Percentiles rank a stretch among this genome's conserved stretches.
Conservation (phyloP, 768 basidiomycete genomes). For the Myochromella boudieri region DNA sequence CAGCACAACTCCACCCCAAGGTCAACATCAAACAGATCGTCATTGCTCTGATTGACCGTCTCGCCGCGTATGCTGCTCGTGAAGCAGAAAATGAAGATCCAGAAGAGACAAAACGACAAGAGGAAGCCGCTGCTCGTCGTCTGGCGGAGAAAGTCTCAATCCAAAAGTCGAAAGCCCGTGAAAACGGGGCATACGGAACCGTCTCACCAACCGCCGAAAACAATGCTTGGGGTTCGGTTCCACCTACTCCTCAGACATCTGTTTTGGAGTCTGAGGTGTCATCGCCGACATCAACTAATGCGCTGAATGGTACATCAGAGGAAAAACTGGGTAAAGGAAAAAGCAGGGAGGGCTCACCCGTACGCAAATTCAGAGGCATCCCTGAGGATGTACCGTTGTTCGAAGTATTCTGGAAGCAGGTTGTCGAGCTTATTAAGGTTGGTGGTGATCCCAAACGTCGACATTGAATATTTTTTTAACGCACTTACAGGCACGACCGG, state of each 20-base stretch:
- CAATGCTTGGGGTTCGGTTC: constrained; percentile 42
- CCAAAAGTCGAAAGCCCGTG: constrained; percentile 65
- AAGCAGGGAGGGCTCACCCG: constrained; percentile 53
- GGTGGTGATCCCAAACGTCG: background rate
- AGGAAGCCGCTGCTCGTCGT: constrained; percentile 88
- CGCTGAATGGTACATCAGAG: constrained; percentile 25
- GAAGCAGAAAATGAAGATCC: constrained; percentile 97
- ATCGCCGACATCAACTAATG: constrained; percentile 22
- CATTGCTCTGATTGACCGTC: constrained; percentile 93
- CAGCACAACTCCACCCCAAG: constrained; percentile 94
- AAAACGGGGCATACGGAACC: constrained; percentile 39
- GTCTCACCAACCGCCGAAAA: constrained; percentile 37
- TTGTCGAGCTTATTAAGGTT: constrained; percentile 96
- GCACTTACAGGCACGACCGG: constrained; percentile 84
- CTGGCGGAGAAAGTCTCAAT: constrained; percentile 83
- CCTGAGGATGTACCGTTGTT: constrained; percentile 95
- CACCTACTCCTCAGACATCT: constrained; percentile 36
- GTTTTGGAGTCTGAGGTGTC: constrained; percentile 28
- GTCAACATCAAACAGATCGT: constrained; percentile 99
- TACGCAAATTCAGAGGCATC: constrained; percentile 90
- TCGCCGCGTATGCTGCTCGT: constrained; percentile 94
- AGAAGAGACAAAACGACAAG: constrained; percentile 89
- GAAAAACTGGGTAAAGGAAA: constrained; percentile 49
- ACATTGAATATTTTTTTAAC: background rate
- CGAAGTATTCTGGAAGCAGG: constrained; percentile 98